These are phyloP conservation scores for Suillus lakei DNA, from an alignment of 768 basidiomycete genomes.

Conservation along the genomic window DNA sequence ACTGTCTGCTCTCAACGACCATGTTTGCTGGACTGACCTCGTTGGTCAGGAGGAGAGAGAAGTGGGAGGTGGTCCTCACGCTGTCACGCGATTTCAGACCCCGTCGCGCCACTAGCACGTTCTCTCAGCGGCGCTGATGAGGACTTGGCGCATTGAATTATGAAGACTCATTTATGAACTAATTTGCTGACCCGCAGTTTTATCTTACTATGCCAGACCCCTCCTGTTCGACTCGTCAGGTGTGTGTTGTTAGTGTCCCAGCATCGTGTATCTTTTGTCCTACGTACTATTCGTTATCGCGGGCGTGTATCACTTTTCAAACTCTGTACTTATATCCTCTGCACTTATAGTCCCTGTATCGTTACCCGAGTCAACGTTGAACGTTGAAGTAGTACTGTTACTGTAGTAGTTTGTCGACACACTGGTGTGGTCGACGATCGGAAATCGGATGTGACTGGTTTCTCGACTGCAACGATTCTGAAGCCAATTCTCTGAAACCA, in stretches of 20 bases:
- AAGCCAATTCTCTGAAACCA: slow-evolving; percentile 3
- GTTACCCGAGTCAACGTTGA: not conserved
- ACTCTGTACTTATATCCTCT: not conserved
- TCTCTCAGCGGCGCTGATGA: slow-evolving; percentile 16
- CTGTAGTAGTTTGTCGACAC: not conserved
- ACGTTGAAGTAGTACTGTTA: not conserved
- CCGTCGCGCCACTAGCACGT: slow-evolving; percentile 10
- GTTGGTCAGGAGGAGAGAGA: slow-evolving; percentile 39
- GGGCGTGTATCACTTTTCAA: not conserved
- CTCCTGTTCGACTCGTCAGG: not conserved
- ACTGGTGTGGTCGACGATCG: not conserved
- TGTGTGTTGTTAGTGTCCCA: slow-evolving; percentile 7
- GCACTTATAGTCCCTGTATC: not conserved
- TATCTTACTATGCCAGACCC: slow-evolving; percentile 4
- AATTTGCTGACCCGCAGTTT: not conserved
- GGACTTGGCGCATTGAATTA: slow-evolving; percentile 9
- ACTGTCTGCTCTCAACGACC: slow-evolving; percentile 53
- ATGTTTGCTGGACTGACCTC: slow-evolving; percentile 57
- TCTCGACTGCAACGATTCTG: not conserved
- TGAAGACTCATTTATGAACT: slow-evolving; percentile 6
- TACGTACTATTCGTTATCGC: not conserved
- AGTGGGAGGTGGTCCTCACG: slow-evolving; percentile 50
- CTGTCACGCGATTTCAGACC: slow-evolving; percentile 40
- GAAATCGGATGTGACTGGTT: not conserved
- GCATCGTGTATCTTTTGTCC: not conserved